These are phyloP conservation scores for Baudoinia panamericana DNA, from an alignment of 495 filamentous ascomycete genomes.

Conservation along the genomic window DNA sequence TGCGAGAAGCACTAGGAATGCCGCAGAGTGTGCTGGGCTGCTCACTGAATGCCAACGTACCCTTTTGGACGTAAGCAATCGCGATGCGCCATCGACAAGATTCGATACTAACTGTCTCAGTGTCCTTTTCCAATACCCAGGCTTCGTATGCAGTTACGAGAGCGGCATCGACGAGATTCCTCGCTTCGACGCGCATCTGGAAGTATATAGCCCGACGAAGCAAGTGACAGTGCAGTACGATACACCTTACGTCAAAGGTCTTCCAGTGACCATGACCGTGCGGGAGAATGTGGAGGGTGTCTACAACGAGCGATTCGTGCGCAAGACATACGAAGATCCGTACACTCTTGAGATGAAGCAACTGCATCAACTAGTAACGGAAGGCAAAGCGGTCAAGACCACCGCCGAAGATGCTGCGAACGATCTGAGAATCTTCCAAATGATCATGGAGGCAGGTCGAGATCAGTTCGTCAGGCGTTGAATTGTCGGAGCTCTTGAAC, in stretches of 20 bases:
- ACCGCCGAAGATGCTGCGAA: slow-evolving; percentile 36
- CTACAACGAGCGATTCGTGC: slow-evolving; percentile 26
- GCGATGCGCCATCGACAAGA: not conserved
- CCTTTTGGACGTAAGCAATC: slow-evolving; percentile 12
- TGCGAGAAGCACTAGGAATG: slow-evolving; percentile 43
- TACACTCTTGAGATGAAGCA: slow-evolving; percentile 39
- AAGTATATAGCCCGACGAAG: slow-evolving; percentile 40
- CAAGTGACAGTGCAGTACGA: slow-evolving; percentile 38
- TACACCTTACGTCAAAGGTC: slow-evolving; percentile 38
- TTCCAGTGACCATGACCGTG: slow-evolving; percentile 38
- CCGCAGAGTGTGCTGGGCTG: slow-evolving; percentile 33
- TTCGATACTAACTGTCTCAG: slow-evolving; percentile 1
- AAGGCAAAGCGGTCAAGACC: slow-evolving; percentile 37
- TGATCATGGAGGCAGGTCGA: slow-evolving; percentile 26
- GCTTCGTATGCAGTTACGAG: slow-evolving; percentile 43
- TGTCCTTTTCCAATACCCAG: slow-evolving; percentile 21
- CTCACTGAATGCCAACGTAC: slow-evolving; percentile 8
- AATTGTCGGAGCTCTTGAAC: too few relatives aligned
- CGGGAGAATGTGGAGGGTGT: slow-evolving; percentile 34
- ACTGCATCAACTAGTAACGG: slow-evolving; percentile 35
- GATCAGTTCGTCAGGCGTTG: too few relatives aligned
- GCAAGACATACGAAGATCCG: slow-evolving; percentile 39
- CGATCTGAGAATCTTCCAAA: slow-evolving; percentile 36
- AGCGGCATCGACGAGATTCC: slow-evolving; percentile 41
- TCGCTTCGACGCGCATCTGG: slow-evolving; percentile 43